These are phyloP conservation scores for Lophiostoma macrostomum DNA, from an alignment of 495 filamentous ascomycete genomes.

Conservation along the genomic window DNA sequence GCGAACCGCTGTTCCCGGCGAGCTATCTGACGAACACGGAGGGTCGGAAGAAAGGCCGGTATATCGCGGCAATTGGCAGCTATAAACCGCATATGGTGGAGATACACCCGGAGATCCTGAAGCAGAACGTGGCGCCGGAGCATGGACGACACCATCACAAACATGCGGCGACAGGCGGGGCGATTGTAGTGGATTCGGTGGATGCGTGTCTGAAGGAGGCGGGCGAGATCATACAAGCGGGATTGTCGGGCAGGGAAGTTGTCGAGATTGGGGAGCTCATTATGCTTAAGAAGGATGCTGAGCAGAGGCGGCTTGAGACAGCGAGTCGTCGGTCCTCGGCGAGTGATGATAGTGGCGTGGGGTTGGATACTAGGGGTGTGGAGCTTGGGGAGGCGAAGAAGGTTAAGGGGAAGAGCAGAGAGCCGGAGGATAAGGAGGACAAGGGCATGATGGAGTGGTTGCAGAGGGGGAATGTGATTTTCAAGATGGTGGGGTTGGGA, in stretches of 20 bases:
- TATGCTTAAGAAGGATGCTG: constrained; percentile 57
- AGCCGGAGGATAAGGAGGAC: constrained; percentile 43
- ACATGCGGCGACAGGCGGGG: constrained; percentile 68
- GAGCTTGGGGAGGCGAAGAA: constrained; percentile 30
- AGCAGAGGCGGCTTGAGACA: constrained; percentile 39
- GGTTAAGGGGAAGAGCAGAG: constrained; percentile 26
- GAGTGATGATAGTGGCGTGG: constrained; percentile 16
- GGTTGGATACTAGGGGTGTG: constrained; percentile 24
- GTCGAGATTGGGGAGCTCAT: constrained; percentile 85
- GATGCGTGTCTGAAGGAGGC: constrained; percentile 79
- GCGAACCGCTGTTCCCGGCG: constrained; percentile 60
- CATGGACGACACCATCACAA: constrained; percentile 63
- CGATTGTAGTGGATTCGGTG: constrained; percentile 78
- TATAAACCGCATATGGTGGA: constrained; percentile 87
- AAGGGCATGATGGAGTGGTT: constrained; percentile 68
- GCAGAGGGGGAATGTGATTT: constrained; percentile 77
- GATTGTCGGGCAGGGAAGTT: constrained; percentile 64
- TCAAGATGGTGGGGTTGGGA: constrained; percentile 77
- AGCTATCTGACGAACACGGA: constrained; percentile 63
- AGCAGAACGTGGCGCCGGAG: constrained; percentile 59
- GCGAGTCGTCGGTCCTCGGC: too few relatives aligned
- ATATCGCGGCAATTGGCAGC: constrained; percentile 76
- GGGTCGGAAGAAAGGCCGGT: constrained; percentile 69
- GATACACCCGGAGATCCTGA: constrained; percentile 70
- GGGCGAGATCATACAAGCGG: constrained; percentile 82